phyloP scores from a whole-genome alignment of 805 yeast species.

The Yarrowia sp. region DNA sequence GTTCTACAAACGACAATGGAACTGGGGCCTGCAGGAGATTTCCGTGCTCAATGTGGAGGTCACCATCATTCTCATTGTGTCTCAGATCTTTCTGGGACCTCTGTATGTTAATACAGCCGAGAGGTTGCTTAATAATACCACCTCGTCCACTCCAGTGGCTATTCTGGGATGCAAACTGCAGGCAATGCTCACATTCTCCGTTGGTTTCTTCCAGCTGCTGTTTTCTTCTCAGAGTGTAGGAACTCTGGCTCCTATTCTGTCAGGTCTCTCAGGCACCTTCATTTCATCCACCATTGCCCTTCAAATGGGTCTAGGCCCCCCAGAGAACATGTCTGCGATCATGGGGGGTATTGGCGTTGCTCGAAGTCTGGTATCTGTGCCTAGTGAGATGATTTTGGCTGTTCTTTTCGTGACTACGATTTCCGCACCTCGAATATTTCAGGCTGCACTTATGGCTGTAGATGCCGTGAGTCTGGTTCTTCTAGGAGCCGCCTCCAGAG shows the following conservation, averaged over 20 bases:
- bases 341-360: conserved; percentile 25
- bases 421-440: conserved; percentile 13
- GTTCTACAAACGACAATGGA: conserved; percentile 29
- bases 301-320: conserved; percentile 26
- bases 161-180: conserved; percentile 29
- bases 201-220: not conserved
- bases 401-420: conserved; percentile 9
- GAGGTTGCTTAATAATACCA: conserved; percentile 10
- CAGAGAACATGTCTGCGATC: conserved; percentile 30
- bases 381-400: conserved; percentile 7
- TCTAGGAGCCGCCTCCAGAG: not conserved
- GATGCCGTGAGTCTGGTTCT: conserved; percentile 8
- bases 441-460: not conserved
- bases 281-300: conserved; percentile 30
- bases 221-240: not conserved
- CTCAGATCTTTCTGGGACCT: conserved; percentile 23
- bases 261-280: conserved; percentile 29
- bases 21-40: conserved; percentile 30
- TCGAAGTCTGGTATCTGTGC: conserved; percentile 12
- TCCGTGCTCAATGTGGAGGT: conserved; percentile 5
- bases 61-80: conserved; percentile 10
- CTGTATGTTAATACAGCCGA: conserved; percentile 20
- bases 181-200: not conserved
- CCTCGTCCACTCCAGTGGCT: conserved; percentile 24
- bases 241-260: not conserved